Base-by-base conservation (phyloP, 441 rosid genomes). In the Breynia disticha region DNA sequence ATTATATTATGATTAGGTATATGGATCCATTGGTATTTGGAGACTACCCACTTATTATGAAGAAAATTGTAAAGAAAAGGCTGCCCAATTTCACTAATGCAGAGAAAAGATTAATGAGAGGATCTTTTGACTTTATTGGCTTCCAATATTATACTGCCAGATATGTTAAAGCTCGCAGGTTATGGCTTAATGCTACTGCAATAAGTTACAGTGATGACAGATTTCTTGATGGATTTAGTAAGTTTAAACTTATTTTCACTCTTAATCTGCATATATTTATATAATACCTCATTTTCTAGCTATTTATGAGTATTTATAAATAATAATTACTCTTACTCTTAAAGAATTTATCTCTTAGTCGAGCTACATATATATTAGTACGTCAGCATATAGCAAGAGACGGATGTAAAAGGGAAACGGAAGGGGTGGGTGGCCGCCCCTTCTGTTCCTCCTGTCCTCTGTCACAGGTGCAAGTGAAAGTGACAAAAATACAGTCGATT, bases 41-140 rank as follows among this genome's bases (percentile, higher is more conserved):
- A 17, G 61, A 58, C 14, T 66, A 71, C 60, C 71, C 68, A 0
- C 37, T 19, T 44, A 17, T 42, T 35, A 71, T 71, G 75, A 62
- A 49, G 43, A 41, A 15, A 5, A 46, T 66, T 49, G 68, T 71
- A 22, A 47, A 48, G 42, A 65, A 63, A 13, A 63, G 71, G 24
- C 15, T 71, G 8, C 75, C 75, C 43, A 48, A 12, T 13, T 66
- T 71, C 62, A 55, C 59, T 0, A 14, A 42, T n/a, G 56, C 17
- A 16, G 62, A 71, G 46, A 71, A 47, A 46, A 41, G 20, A 38
- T 7, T 58, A 16, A 17, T 71, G 11, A 59, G 48, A 17, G 71
- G 71, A 16, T 59, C 68, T 11, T 59, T 44, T 3, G 71, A 66
- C 45, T 71, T 66, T 45, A 17, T 66, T 59, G 56, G 56, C 35